phyloP scores from a whole-genome alignment of 208 protist genomes.

The Porcisia hertigi region DNA sequence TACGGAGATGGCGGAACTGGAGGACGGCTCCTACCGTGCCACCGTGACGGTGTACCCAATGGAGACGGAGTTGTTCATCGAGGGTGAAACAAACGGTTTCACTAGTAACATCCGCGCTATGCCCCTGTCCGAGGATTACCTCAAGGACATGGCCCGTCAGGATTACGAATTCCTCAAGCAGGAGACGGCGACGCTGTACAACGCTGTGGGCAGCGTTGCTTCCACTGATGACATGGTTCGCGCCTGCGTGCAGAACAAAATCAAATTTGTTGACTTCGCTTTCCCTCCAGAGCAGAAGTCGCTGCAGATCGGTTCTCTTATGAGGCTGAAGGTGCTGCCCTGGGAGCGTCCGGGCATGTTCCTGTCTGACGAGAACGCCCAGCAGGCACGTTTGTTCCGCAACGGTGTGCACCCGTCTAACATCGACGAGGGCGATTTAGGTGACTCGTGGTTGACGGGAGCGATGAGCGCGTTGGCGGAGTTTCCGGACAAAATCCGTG shows the following conservation, averaged over 20 bases:
- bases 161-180: slow-evolving; percentile 50
- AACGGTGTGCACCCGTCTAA: slow-evolving; percentile 74
- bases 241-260: slow-evolving; percentile 55
- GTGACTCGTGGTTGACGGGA: slow-evolving; percentile 81
- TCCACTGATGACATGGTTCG: slow-evolving; percentile 58
- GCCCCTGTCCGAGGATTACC: slow-evolving; percentile 63
- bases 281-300: slow-evolving; percentile 80
- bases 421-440: slow-evolving; percentile 79
- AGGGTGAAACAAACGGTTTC: slow-evolving; percentile 56
- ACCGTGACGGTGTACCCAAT: slow-evolving; percentile 71
- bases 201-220: slow-evolving; percentile 42
- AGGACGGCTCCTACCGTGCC: slow-evolving; percentile 49
- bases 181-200: slow-evolving; percentile 54
- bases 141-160: slow-evolving; percentile 64
- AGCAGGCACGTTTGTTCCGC: slow-evolving; percentile 74
- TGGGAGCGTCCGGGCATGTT: slow-evolving; percentile 83
- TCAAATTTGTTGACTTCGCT: slow-evolving; percentile 77
- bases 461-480: slow-evolving; percentile 68
- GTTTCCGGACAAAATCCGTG: slow-evolving; percentile 61
- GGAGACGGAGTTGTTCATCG: slow-evolving; percentile 78
- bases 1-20: slow-evolving; percentile 45
- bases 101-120: slow-evolving; percentile 69
- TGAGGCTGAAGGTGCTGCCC: slow-evolving; percentile 70
- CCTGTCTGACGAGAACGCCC: slow-evolving; percentile 67
- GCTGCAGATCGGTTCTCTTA: slow-evolving; percentile 59